These are phyloP conservation scores for Ajuga chamaepitys DNA, from an alignment of 257 asterid genomes.

Conservation along the genomic window DNA sequence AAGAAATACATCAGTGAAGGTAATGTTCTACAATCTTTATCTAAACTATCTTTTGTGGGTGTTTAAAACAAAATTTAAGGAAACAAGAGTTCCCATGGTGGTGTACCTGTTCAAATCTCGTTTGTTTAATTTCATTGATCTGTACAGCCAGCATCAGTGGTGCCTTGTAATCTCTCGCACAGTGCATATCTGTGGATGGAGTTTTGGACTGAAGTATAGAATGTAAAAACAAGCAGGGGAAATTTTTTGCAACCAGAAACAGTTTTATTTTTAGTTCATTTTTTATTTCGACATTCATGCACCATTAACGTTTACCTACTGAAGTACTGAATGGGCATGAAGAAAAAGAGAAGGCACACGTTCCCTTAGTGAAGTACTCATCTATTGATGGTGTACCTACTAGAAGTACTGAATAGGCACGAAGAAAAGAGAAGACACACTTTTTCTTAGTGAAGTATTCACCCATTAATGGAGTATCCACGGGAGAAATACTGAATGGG, in stretches of 20 bases:
- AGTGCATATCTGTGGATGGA: not conserved
- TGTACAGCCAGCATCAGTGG: not conserved
- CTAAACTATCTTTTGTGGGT: not conserved
- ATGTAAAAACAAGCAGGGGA: not conserved
- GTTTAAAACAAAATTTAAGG: not conserved
- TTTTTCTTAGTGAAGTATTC: no score
- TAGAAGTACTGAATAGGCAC: no score
- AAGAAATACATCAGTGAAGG: conserved; percentile 55
- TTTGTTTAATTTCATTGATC: not conserved
- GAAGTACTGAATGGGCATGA: not conserved
- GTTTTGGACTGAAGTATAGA: not conserved
- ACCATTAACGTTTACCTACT: not conserved
- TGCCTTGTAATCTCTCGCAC: not conserved
- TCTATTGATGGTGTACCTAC: not conserved
- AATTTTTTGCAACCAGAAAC: not conserved
- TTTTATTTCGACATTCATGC: not conserved
- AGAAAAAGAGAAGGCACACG: not conserved
- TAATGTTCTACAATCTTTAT: conserved; percentile 16
- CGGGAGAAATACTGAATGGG: no score
- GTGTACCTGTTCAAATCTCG: not conserved
- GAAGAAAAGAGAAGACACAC: no score
- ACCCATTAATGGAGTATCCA: no score
- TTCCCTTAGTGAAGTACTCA: not conserved
- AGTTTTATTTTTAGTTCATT: not conserved
- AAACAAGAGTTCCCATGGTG: not conserved